These are phyloP conservation scores for Ophiocordyceps robertsii DNA, from an alignment of 2,329 filamentous ascomycete genomes.

Conservation along the genomic window DNA sequence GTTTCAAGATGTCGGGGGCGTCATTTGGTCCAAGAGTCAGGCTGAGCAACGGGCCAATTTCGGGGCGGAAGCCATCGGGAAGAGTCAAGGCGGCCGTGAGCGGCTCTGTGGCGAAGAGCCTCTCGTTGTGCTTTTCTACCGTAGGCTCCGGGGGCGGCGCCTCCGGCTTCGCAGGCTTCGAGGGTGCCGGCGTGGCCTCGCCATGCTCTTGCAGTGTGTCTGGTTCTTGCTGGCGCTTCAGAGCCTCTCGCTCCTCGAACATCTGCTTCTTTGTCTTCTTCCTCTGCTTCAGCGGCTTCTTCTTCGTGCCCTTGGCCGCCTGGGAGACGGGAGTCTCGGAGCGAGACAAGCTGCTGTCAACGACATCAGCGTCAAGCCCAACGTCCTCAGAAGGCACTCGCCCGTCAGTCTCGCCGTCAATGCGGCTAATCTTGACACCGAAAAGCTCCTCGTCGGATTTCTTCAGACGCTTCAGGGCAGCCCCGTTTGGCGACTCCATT, in stretches of 20 bases:
- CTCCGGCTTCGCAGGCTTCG: slow-evolving; percentile 13
- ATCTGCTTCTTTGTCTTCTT: slow-evolving; percentile 71
- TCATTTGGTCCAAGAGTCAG: slow-evolving; percentile 31
- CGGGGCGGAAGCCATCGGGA: slow-evolving; percentile 29
- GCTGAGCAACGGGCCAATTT: slow-evolving; percentile 29
- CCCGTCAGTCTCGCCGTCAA: slow-evolving; percentile 35
- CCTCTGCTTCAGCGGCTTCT: slow-evolving; percentile 44
- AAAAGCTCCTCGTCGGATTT: slow-evolving; percentile 70
- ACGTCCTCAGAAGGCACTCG: slow-evolving; percentile 36
- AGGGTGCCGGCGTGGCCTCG: slow-evolving; percentile 25
- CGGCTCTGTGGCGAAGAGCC: slow-evolving; percentile 34
- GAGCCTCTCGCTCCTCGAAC: slow-evolving; percentile 51
- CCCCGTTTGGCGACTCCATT: slow-evolving; percentile 50
- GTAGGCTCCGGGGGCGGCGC: slow-evolving; percentile 16
- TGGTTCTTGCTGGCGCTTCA: slow-evolving; percentile 41
- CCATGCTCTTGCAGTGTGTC: slow-evolving; percentile 22
- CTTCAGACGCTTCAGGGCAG: slow-evolving; percentile 66
- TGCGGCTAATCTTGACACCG: slow-evolving; percentile 42
- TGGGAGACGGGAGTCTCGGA: slow-evolving; percentile 31
- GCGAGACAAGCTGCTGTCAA: slow-evolving; percentile 25
- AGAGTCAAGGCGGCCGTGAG: slow-evolving; percentile 29
- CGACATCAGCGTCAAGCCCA: slow-evolving; percentile 30
- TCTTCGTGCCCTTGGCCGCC: slow-evolving; percentile 38
- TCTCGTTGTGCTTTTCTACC: slow-evolving; percentile 37
- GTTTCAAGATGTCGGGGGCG: slow-evolving; percentile 31